Evolutionary conservation across 1,284 basidiomycete species (phyloP), one percentile per base, ranked within the genome.

Genomic region (Malassezia furfur): DNA sequence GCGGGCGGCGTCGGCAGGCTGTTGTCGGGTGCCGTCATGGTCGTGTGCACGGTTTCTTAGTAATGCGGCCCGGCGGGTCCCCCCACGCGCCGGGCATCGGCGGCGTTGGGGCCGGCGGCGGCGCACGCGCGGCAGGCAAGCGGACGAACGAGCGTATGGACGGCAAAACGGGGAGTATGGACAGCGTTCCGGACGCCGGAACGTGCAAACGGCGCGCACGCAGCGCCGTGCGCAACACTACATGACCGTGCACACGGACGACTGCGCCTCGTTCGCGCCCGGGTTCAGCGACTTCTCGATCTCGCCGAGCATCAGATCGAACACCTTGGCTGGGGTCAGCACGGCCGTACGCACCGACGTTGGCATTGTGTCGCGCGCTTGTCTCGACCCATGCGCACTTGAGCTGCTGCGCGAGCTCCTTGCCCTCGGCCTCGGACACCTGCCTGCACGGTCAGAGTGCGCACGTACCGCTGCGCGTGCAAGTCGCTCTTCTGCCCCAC

Each of bases 401-500:
- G 45, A 74, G 60, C 38, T 62, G 49, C 25, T 59, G 48, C 1
- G 72, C 71, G 17, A 73, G 54, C 57, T 64, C 65, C 60, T 72
- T 72, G 30, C 70, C 71, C 41, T 74, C 72, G 17, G 64, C 64
- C 48, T 73, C 70, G 14, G 62, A 62, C 15, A 74, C 70, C 61
- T 74, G 70, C 37, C 66, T 65, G 48, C n/a, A 2, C n/a, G 12
- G 30, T 58, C 6, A 49, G 47, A 28, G 34, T 5, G 4, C 21
- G 35, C n/a, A 64, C 65, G 77, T 80, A 74, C 75, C 88, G 85
- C 80, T 86, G 75, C 72, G 80, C 70, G 78, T 80, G 74, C 53
- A 98, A 77, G 79, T 99, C 93, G 54, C 81, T 81, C 81, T 98
- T 99, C 68, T 94, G 87, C 14, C 91, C 93, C 22, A 96, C 93